Conservation (phyloP, 768 basidiomycete genomes). For the Pleurotus salmoneostramineus region DNA sequence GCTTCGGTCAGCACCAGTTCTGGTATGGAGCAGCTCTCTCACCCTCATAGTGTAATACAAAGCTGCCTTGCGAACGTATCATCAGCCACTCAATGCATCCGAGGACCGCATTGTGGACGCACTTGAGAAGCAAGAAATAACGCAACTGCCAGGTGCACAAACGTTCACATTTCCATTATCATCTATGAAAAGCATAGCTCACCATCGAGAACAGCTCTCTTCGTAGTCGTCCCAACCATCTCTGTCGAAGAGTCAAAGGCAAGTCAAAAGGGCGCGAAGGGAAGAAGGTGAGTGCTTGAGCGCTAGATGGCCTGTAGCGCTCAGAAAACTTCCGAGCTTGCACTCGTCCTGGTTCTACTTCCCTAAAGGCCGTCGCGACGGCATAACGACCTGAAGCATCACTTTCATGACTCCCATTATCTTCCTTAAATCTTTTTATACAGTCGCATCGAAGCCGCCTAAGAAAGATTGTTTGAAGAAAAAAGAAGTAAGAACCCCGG, state of each 20-base stretch:
- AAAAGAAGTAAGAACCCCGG: too few species aligned
- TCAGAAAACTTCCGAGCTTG: too few species aligned
- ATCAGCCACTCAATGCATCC: constrained; percentile 16
- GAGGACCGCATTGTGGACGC: constrained; percentile 17
- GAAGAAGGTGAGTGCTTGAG: too few species aligned
- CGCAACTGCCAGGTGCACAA: constrained; percentile 33
- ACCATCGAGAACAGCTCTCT: constrained; percentile 45
- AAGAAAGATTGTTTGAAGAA: too few species aligned
- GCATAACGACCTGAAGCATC: too few species aligned
- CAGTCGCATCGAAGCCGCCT: too few species aligned
- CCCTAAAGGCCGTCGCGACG: too few species aligned
- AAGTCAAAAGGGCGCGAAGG: too few species aligned
- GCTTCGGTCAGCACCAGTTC: neutral
- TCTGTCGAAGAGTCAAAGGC: neutral
- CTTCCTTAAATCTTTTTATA: too few species aligned
- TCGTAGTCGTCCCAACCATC: constrained; percentile 34
- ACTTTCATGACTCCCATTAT: too few species aligned
- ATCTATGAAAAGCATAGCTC: constrained; percentile 9
- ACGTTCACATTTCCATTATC: constrained; percentile 5
- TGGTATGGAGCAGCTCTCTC: constrained; percentile 18
- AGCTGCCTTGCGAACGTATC: constrained; percentile 54
- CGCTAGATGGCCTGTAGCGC: too few species aligned
- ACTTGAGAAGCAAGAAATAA: constrained; percentile 49
- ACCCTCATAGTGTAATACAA: constrained; percentile 74
- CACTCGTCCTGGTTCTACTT: too few species aligned